Evolutionary conservation across 495 filamentous ascomycete species (phyloP).

Genomic region (Schizothecium vesticola): DNA sequence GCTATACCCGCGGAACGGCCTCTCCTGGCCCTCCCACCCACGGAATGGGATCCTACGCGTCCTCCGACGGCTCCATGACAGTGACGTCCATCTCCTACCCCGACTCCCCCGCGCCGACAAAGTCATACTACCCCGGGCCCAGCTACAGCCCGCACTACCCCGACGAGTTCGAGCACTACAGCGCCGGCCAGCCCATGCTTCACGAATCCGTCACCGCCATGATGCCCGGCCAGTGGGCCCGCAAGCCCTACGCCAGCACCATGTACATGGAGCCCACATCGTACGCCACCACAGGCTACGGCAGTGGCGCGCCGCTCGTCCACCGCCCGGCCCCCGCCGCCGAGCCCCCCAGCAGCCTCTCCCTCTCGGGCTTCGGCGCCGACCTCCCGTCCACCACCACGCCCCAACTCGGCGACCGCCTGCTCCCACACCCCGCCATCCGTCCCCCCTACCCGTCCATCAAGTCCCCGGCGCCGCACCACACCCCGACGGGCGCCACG

Average conservation of each 20-base stretch:
- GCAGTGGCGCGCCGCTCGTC: constrained; percentile 21
- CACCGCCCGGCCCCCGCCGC: constrained; percentile 32
- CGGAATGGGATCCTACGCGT: background rate
- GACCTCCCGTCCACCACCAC: constrained; percentile 30
- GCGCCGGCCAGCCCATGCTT: constrained; percentile 25
- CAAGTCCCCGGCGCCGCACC: constrained; percentile 15
- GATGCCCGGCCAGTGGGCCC: constrained; percentile 25
- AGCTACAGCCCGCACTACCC: constrained; percentile 30
- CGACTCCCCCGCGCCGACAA: constrained; percentile 27
- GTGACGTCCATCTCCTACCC: constrained; percentile 7
- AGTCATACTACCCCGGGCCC: constrained; percentile 32
- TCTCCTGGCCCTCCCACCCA: constrained; percentile 23
- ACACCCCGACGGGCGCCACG: constrained; percentile 13
- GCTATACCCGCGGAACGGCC: constrained; percentile 31
- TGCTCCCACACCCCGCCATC: constrained; percentile 33
- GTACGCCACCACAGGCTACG: constrained; percentile 19
- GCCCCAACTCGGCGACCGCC: constrained; percentile 25
- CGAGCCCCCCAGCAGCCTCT: constrained; percentile 30
- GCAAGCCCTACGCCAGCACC: constrained; percentile 20
- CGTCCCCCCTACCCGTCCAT: constrained; percentile 26
- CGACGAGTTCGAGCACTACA: constrained; percentile 43
- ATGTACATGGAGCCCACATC: constrained; percentile 30
- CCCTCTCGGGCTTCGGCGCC: constrained; percentile 36
- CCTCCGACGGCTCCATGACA: background rate
- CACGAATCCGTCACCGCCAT: constrained; percentile 30